Percentiles rank a stretch among this genome's conserved stretches.
Evolutionary conservation across 176 grass and related monocot genomes (phyloP).

Genomic region (Echinochloa phyllopogon): DNA sequence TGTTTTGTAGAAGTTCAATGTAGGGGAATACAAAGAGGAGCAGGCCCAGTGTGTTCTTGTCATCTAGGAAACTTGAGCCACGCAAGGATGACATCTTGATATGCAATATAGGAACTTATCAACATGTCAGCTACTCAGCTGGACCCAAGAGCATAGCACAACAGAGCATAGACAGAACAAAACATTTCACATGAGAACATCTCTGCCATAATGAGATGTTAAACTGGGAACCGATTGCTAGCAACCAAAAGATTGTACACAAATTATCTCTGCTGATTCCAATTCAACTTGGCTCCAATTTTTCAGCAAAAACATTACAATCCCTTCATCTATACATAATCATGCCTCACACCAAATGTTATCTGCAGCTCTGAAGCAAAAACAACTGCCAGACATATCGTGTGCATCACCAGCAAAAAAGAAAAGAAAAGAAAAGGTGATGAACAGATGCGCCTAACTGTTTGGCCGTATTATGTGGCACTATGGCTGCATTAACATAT

Average conservation of each 20-base stretch:
- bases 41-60: neutral
- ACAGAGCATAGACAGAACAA: neutral
- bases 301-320: constrained; percentile 11
- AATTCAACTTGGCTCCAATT: neutral
- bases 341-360: neutral
- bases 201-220: neutral
- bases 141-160: neutral
- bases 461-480: neutral
- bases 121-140: neutral
- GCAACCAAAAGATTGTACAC: constrained; percentile 1
- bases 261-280: neutral
- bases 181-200: neutral
- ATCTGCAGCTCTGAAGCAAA: neutral
- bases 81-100: constrained; percentile 4
- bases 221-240: neutral
- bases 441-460: neutral
- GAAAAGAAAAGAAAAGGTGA: too few relatives aligned
- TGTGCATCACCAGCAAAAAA: neutral
- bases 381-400: neutral
- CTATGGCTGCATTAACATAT: neutral
- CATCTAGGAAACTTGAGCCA: neutral
- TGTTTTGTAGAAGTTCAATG: neutral
- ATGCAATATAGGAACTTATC: neutral
- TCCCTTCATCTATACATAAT: neutral
- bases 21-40: neutral